Conservation (phyloP, 179 eudicot genomes). For the Pouteria campechiana region DNA sequence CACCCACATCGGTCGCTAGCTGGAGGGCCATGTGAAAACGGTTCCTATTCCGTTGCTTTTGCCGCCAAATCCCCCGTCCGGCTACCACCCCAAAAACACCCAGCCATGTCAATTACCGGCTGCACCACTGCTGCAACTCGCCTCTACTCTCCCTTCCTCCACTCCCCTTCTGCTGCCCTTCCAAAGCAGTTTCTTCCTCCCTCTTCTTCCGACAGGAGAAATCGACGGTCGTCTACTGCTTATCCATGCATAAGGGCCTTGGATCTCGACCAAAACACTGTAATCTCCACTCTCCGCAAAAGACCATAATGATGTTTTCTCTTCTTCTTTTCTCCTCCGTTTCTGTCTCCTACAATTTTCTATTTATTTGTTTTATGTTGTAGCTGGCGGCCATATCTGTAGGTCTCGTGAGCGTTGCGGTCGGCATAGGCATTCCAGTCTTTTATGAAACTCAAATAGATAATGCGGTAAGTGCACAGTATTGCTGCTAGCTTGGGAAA, state of each 20-base stretch:
- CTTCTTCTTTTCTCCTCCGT: neutral
- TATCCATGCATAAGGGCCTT: conserved; percentile 52
- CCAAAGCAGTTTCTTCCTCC: conserved; percentile 16
- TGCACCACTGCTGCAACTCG: conserved; percentile 16
- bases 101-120: too few species aligned
- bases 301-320: too few species aligned
- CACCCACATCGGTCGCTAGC: too few species aligned
- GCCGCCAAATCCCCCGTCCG: too few species aligned
- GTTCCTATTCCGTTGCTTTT: too few species aligned
- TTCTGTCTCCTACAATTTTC: neutral
- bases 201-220: conserved; percentile 15
- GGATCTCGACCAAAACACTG: conserved; percentile 84
- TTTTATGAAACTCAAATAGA: conserved; percentile 92
- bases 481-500: neutral
- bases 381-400: conserved; percentile 82
- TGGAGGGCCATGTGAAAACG: too few species aligned
- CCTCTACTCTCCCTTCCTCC: conserved; percentile 20
- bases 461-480: conserved; percentile 47
- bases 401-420: conserved; percentile 73
- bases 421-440: conserved; percentile 86
- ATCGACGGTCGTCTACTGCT: conserved; percentile 23
- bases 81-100: too few species aligned
- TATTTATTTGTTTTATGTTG: neutral
- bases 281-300: conserved; percentile 5
- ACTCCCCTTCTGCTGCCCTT: conserved; percentile 16